Conservation (phyloP, 2,329 filamentous ascomycete genomes). For the Neonectria neomacrospora region DNA sequence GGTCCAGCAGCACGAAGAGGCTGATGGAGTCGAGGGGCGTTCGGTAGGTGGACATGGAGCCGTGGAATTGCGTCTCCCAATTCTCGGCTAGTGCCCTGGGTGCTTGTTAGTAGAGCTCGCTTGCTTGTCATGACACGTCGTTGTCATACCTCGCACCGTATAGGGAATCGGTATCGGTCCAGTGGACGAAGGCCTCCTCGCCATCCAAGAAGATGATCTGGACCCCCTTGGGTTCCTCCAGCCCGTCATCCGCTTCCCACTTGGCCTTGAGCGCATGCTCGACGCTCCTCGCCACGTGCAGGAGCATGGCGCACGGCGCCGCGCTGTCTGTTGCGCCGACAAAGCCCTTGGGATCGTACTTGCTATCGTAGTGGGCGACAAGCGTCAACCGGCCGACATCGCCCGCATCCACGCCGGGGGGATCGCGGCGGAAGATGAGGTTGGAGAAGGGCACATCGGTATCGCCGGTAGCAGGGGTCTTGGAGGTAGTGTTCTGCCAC, state of each 20-base stretch:
- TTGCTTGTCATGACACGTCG: not conserved
- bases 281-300: constrained; percentile 85
- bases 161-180: constrained; percentile 84
- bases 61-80: constrained; percentile 80
- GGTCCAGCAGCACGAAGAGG: constrained; percentile 90
- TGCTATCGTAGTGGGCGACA: constrained; percentile 94
- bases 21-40: constrained; percentile 82
- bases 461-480: constrained; percentile 79
- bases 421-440: constrained; percentile 86
- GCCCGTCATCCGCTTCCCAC: constrained; percentile 70
- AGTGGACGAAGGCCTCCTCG: constrained; percentile 88
- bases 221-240: constrained; percentile 83
- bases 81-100: constrained; percentile 76
- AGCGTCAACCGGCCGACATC: constrained; percentile 85
- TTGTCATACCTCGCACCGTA: constrained; percentile 81
- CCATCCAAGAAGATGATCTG: constrained; percentile 93
- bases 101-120: constrained; percentile 13
- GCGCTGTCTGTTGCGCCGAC: constrained; percentile 95
- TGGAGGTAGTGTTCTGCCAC: constrained; percentile 90
- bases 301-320: constrained; percentile 91
- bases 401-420: constrained; percentile 79
- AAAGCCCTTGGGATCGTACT: constrained; percentile 83
- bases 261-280: constrained; percentile 83
- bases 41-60: constrained; percentile 77
- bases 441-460: constrained; percentile 85